These are phyloP conservation scores for Warburgia ugandensis DNA, from an alignment of 164 flowering plant species.

Conservation along the genomic window DNA sequence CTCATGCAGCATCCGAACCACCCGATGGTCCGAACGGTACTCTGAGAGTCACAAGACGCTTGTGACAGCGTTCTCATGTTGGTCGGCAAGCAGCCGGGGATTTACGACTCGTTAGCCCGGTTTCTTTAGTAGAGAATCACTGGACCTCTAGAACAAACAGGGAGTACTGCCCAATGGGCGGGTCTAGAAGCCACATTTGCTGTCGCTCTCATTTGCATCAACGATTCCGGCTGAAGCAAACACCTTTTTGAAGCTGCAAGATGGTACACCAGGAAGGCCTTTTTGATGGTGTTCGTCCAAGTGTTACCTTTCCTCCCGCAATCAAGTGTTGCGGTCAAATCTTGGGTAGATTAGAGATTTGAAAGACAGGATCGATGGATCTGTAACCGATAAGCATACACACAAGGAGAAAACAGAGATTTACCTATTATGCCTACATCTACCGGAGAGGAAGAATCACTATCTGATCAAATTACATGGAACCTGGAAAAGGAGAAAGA, in stretches of 20 bases:
- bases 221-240: conserved; percentile 96
- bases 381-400: too few species aligned
- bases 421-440: too few species aligned
- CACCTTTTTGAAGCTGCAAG: conserved; percentile 80
- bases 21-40: conserved; percentile 98
- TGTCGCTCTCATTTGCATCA: conserved; percentile 90
- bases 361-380: too few species aligned
- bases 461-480: too few species aligned
- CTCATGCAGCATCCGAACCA: conserved; percentile 97
- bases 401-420: too few species aligned
- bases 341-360: too few species aligned
- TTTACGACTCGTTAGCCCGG: conserved; percentile 95
- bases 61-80: conserved; percentile 89
- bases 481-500: too few species aligned
- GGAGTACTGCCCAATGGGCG: conserved; percentile 97
- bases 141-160: conserved; percentile 90
- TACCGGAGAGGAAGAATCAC: too few species aligned
- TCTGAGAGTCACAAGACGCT: conserved; percentile 85
- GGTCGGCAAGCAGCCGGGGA: conserved; percentile 99
- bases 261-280: conserved; percentile 72
- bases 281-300: conserved; percentile 53
- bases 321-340: too few species aligned
- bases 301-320: conserved; percentile 78
- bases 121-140: conserved; percentile 92
- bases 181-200: conserved; percentile 94